phyloP scores from a whole-genome alignment of 2,329 filamentous ascomycete species.

The Didymella keratinophila region DNA sequence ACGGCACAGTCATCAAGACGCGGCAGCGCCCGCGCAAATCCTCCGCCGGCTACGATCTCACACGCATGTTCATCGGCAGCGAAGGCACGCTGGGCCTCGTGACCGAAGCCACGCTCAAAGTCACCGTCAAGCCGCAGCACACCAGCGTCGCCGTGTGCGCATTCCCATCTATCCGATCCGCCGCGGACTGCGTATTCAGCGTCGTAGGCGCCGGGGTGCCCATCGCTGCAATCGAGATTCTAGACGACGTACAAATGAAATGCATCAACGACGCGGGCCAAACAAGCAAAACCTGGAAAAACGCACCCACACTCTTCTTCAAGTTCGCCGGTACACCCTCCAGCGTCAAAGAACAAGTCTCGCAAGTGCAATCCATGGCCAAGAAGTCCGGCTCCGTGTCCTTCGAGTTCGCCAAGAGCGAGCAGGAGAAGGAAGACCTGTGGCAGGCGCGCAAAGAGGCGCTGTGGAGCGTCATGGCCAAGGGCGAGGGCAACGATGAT shows the following conservation, averaged over 20 bases:
- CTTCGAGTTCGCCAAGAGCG: slow-evolving; percentile 72
- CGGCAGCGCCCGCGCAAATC: slow-evolving; percentile 87
- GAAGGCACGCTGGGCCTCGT: slow-evolving; percentile 92
- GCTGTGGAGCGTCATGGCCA: slow-evolving; percentile 75
- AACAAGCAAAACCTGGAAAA: slow-evolving; percentile 71
- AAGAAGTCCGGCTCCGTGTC: slow-evolving; percentile 67
- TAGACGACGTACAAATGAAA: slow-evolving; percentile 90
- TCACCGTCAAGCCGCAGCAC: slow-evolving; percentile 80
- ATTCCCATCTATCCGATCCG: slow-evolving; percentile 71
- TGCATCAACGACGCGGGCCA: slow-evolving; percentile 73
- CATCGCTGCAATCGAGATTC: slow-evolving; percentile 89
- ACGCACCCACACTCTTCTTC: slow-evolving; percentile 76
- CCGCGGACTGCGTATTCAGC: slow-evolving; percentile 78
- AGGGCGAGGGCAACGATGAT: slow-evolving; percentile 65
- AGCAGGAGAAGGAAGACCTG: slow-evolving; percentile 71
- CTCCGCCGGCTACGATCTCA: slow-evolving; percentile 90
- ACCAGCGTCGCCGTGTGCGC: slow-evolving; percentile 79
- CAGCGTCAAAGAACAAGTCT: slow-evolving; percentile 80
- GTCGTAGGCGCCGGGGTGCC: slow-evolving; percentile 84
- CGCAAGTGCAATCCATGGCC: slow-evolving; percentile 69
- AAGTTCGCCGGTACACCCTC: slow-evolving; percentile 74
- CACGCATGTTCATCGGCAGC: slow-evolving; percentile 85
- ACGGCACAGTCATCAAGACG: slow-evolving; percentile 90
- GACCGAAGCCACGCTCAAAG: slow-evolving; percentile 87
- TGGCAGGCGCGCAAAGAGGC: slow-evolving; percentile 81